Conservation (phyloP, 2,329 filamentous ascomycete genomes). For the Phaeophleospora eucalypticola region DNA sequence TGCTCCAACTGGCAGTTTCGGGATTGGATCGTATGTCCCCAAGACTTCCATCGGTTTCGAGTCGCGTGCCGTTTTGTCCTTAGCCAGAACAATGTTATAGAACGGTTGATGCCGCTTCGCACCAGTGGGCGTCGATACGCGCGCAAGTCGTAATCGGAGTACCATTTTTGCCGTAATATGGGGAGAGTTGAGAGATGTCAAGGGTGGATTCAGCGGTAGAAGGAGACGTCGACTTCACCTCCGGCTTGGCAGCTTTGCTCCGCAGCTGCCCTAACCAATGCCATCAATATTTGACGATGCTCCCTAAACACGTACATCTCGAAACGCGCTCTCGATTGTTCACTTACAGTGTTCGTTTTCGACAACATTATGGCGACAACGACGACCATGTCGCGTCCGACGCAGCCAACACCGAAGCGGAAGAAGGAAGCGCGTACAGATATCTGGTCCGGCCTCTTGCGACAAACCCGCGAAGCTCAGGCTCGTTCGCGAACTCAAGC, state of each 20-base stretch:
- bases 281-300: neutral
- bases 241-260: slow-evolving; percentile 5
- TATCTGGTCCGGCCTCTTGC: slow-evolving; percentile 33
- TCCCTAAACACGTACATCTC: neutral
- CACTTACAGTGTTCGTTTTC: neutral
- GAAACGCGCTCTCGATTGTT: neutral
- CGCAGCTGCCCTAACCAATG: neutral
- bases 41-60: slow-evolving; percentile 91
- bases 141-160: slow-evolving; percentile 85
- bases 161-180: slow-evolving; percentile 59
- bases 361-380: slow-evolving; percentile 16
- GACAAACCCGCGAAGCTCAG: slow-evolving; percentile 34
- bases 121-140: slow-evolving; percentile 62
- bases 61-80: slow-evolving; percentile 83
- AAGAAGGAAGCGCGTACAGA: slow-evolving; percentile 30
- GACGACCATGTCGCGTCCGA: slow-evolving; percentile 13
- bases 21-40: slow-evolving; percentile 59
- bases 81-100: slow-evolving; percentile 93
- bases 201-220: neutral
- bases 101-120: slow-evolving; percentile 75
- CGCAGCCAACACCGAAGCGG: slow-evolving; percentile 12
- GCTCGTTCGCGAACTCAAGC: slow-evolving; percentile 31
- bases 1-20: slow-evolving; percentile 51
- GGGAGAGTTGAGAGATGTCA: neutral
- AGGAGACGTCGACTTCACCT: slow-evolving; percentile 1